Conservation (phyloP, 257 asterid species). For the Craterostigma plantagineum region DNA sequence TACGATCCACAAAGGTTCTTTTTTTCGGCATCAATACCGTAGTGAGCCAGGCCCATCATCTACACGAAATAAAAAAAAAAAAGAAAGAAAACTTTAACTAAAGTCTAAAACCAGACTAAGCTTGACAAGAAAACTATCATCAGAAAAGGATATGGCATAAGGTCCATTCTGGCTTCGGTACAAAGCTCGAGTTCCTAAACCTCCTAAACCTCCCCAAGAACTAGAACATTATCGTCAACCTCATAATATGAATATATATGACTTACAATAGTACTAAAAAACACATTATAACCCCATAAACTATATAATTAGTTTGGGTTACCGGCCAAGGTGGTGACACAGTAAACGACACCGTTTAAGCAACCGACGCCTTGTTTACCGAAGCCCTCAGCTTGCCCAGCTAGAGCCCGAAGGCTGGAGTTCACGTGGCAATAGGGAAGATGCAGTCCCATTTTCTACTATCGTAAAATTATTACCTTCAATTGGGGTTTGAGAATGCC, state of each 20-base stretch:
- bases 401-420: conserved; percentile 45
- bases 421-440: conserved; percentile 63
- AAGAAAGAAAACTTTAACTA: no score
- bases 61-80: conserved; percentile 10
- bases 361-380: conserved; percentile 66
- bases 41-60: conserved; percentile 93
- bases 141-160: no score
- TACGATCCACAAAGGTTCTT: conserved; percentile 71
- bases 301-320: neutral
- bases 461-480: no score
- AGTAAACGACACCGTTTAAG: conserved; percentile 36
- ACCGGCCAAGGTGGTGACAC: conserved; percentile 62
- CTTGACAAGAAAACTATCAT: no score
- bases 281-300: neutral
- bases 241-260: no score
- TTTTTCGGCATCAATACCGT: conserved; percentile 59
- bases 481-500: no score
- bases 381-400: conserved; percentile 84
- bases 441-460: conserved; percentile 12
- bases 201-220: no score
- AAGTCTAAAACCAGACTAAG: no score
- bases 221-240: no score
- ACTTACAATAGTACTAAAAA: neutral
- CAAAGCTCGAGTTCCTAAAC: no score
- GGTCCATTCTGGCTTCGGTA: no score